Percentiles rank a stretch among this genome's conserved stretches.
Conservation (phyloP, 768 basidiomycete genomes). For the Psilocybe subaeruginosa region DNA sequence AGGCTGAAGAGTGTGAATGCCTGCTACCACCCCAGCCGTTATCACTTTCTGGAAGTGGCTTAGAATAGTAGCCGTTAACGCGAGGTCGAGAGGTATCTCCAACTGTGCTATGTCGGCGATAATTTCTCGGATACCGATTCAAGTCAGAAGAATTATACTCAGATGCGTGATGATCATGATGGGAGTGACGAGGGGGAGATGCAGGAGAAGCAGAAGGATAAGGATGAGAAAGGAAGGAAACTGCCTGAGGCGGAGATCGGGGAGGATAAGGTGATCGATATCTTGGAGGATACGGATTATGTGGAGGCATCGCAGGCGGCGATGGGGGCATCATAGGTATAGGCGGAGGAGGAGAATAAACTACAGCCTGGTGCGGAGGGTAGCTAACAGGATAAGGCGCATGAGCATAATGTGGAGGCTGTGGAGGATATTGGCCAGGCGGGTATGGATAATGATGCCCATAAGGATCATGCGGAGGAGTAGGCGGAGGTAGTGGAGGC, state of each 20-base stretch:
- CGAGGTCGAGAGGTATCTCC: conserved; percentile 13
- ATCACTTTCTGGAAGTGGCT: background rate
- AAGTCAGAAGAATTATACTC: conserved; percentile 10
- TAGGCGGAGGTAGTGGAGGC: conserved; percentile 16
- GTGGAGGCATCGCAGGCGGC: conserved; percentile 6
- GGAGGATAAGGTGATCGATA: conserved; percentile 11
- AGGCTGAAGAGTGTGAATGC: conserved; percentile 24
- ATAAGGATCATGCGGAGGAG: conserved; percentile 10
- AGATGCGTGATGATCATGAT: conserved; percentile 11
- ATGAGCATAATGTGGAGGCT: conserved; percentile 5
- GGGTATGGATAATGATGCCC: background rate
- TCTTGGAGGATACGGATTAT: conserved; percentile 7
- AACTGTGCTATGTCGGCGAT: conserved; percentile 15
- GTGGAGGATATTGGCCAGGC: conserved; percentile 12
- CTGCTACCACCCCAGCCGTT: conserved; percentile 3
- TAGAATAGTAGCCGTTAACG: conserved; percentile 6
- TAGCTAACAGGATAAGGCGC: conserved; percentile 9
- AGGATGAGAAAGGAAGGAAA: conserved; percentile 3
- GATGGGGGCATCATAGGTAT: conserved; percentile 8
- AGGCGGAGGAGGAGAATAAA: conserved; percentile 9
- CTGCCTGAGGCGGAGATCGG: conserved; percentile 11
- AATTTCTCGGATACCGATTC: conserved; percentile 7
- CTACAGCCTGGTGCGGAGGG: background rate
- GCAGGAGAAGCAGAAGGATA: background rate
- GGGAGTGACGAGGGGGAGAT: background rate